phyloP scores from a whole-genome alignment of 768 basidiomycete genomes.

The Crassisporium funariophilum region DNA sequence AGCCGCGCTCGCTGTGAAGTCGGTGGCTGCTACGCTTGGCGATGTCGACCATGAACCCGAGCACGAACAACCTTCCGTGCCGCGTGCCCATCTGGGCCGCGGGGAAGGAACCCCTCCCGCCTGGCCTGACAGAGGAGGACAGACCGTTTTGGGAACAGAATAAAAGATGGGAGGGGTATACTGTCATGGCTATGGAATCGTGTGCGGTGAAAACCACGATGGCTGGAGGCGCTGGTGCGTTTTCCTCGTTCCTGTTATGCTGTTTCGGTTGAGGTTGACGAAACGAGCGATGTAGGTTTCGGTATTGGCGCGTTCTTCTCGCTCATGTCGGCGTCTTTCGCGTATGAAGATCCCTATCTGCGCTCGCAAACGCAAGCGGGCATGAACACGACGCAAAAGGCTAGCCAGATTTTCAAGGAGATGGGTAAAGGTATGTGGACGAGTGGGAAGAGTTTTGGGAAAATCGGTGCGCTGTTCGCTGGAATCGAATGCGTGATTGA shows the following conservation, averaged over 20 bases:
- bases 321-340: slow-evolving; percentile 93
- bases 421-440: slow-evolving; percentile 94
- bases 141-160: slow-evolving; percentile 62
- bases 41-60: slow-evolving; percentile 28
- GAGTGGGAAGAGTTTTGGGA: slow-evolving; percentile 89
- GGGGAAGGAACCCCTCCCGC: slow-evolving; percentile 88
- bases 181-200: slow-evolving; percentile 76
- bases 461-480: slow-evolving; percentile 93
- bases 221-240: slow-evolving; percentile 81
- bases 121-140: slow-evolving; percentile 83
- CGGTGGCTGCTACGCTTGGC: too few relatives aligned
- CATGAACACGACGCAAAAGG: slow-evolving; percentile 73
- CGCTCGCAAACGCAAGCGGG: slow-evolving; percentile 60
- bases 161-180: slow-evolving; percentile 78
- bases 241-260: neutral
- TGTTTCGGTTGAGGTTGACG: neutral
- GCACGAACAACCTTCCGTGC: slow-evolving; percentile 39
- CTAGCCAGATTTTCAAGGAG: slow-evolving; percentile 83
- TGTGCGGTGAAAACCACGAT: slow-evolving; percentile 83
- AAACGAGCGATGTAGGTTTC: slow-evolving; percentile 57
- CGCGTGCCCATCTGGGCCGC: slow-evolving; percentile 77
- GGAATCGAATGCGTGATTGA: slow-evolving; percentile 96
- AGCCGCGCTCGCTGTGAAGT: neutral
- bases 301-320: slow-evolving; percentile 95
- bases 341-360: slow-evolving; percentile 90